Percentiles rank a stretch among this genome's conserved stretches.
These are phyloP conservation scores for Candida berthetii DNA, from an alignment of 805 yeast genomes.

Conservation along the genomic window DNA sequence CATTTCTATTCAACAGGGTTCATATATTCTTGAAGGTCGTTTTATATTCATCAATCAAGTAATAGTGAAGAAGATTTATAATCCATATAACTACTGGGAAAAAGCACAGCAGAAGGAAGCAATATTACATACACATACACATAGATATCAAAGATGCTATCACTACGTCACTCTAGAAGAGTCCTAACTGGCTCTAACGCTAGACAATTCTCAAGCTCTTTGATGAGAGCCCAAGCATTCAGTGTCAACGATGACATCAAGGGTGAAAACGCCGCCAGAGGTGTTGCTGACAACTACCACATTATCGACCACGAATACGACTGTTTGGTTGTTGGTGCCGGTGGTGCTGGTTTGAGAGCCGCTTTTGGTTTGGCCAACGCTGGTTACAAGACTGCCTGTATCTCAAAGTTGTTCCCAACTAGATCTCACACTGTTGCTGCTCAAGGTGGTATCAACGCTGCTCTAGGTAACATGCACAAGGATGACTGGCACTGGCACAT, in stretches of 20 bases:
- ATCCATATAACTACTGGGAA: no score
- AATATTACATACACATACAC: not conserved
- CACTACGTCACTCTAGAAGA: not conserved
- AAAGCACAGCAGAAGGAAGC: no score
- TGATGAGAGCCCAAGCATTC: slow-evolving; percentile 15
- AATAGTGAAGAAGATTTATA: no score
- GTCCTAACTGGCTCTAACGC: not conserved
- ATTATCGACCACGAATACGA: slow-evolving; percentile 97
- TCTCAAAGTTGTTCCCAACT: slow-evolving; percentile 94
- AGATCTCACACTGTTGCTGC: slow-evolving; percentile 99
- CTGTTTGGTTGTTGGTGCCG: slow-evolving; percentile 97
- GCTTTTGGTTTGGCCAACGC: slow-evolving; percentile 97
- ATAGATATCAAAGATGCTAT: not conserved
- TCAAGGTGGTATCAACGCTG: slow-evolving; percentile 99
- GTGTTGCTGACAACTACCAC: slow-evolving; percentile 69
- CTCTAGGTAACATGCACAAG: slow-evolving; percentile 95
- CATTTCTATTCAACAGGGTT: no score
- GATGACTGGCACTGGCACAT: slow-evolving; percentile 99
- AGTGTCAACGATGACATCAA: slow-evolving; percentile 33
- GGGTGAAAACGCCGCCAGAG: slow-evolving; percentile 47
- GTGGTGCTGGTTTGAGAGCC: slow-evolving; percentile 98
- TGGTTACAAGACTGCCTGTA: slow-evolving; percentile 96
- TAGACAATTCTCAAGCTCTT: slow-evolving; percentile 16
- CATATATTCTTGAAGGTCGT: no score
- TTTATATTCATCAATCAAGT: no score